These are phyloP conservation scores for Penicillium sp. DNA, from an alignment of 2,329 filamentous ascomycete genomes.

Conservation along the genomic window DNA sequence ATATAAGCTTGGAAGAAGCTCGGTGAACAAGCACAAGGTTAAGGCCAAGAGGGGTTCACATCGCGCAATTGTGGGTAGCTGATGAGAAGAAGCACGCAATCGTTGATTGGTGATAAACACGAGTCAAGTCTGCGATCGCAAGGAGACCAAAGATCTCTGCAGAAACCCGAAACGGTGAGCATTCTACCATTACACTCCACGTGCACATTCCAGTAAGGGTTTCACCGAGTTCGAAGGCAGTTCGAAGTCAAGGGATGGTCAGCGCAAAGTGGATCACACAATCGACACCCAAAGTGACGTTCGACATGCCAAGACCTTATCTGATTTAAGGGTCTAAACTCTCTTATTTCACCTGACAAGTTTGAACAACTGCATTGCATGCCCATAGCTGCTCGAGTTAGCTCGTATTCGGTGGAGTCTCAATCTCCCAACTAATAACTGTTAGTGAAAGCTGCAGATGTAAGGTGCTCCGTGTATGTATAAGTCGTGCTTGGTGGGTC, in stretches of 20 bases:
- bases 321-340: background rate
- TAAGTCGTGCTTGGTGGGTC: background rate
- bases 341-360: background rate
- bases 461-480: background rate
- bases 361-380: too few relatives aligned
- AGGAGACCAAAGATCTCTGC: background rate
- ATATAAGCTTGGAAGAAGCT: background rate
- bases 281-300: conserved; percentile 9
- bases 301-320: conserved; percentile 6
- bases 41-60: conserved; percentile 8
- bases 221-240: background rate
- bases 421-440: background rate
- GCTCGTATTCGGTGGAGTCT: background rate
- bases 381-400: background rate
- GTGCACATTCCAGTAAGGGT: background rate
- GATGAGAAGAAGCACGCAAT: conserved; percentile 20
- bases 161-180: background rate
- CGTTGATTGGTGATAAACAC: conserved; percentile 10
- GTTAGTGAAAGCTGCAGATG: background rate
- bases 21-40: background rate
- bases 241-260: background rate
- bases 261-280: conserved; percentile 9
- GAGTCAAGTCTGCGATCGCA: background rate
- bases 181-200: background rate
- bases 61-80: conserved; percentile 16